Percentiles rank a stretch among this genome's conserved stretches.
These are phyloP conservation scores for Picea abies DNA, from an alignment of 83 land plant species.

Conservation along the genomic window DNA sequence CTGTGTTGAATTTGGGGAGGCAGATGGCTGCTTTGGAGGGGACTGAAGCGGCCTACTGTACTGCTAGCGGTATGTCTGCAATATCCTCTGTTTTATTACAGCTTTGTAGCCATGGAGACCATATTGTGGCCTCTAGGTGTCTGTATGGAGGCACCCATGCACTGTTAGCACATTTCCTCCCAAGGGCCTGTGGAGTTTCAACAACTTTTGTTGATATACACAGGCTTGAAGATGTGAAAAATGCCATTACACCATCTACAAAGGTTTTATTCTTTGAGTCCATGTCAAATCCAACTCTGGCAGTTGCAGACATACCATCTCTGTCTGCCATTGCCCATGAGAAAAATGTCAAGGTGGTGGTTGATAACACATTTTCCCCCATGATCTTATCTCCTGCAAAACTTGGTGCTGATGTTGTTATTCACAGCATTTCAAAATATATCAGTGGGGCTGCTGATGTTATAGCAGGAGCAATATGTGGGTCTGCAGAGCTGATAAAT, in stretches of 20 bases:
- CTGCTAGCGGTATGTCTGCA: constrained; percentile 94
- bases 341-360: constrained; percentile 34
- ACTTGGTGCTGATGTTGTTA: no score
- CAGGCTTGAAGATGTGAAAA: no score
- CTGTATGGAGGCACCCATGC: no score
- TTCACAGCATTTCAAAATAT: no score
- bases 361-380: constrained; percentile 25
- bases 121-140: no score
- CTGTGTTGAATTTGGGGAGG: no score
- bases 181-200: constrained; percentile 36
- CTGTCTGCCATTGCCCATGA: no score
- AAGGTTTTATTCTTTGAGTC: constrained; percentile 44
- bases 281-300: constrained; percentile 58
- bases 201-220: no score
- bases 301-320: constrained; percentile 76
- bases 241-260: no score
- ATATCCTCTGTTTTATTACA: no score
- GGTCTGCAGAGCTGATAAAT: constrained; percentile 9
- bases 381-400: constrained; percentile 31
- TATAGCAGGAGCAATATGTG: constrained; percentile 94
- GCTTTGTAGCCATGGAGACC: no score
- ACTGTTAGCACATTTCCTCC: constrained; percentile 71
- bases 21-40: no score
- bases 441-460: constrained; percentile 62
- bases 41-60: constrained; percentile 75